Conservation (phyloP, 2,329 filamentous ascomycete species). For the Calonectria pseudoreteaudii region DNA sequence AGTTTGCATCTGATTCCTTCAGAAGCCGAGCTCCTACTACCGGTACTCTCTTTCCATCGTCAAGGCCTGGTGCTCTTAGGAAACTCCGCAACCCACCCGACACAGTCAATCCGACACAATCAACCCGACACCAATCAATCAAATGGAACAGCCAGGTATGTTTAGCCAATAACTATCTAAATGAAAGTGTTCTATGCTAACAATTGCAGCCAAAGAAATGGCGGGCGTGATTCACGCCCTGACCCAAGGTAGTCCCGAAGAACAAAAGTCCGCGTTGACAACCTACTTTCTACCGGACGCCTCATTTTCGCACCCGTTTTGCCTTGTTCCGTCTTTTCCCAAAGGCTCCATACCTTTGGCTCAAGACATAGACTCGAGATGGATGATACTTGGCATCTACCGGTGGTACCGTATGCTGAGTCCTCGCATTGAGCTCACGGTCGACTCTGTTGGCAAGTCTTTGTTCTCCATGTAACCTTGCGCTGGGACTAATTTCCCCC, state of each 20-base stretch:
- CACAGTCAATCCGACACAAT: neutral
- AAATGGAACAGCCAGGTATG: neutral
- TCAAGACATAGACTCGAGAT: conserved; percentile 69
- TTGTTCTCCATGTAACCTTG: accelerated
- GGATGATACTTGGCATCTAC: conserved; percentile 77
- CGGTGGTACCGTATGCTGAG: conserved; percentile 88
- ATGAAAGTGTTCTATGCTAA: neutral
- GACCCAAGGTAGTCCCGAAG: conserved; percentile 72
- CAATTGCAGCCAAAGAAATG: conserved; percentile 68
- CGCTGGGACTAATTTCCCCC: neutral
- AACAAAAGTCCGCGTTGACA: conserved; percentile 75
- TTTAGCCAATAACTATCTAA: too few relatives aligned
- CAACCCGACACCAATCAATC: too few relatives aligned
- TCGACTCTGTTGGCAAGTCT: conserved; percentile 68
- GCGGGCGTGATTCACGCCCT: conserved; percentile 74
- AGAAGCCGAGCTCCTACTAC: neutral
- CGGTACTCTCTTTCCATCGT: neutral
- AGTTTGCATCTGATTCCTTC: neutral
- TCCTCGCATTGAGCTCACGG: conserved; percentile 74
- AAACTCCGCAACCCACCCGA: neutral
- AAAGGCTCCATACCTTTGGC: conserved; percentile 56
- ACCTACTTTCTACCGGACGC: conserved; percentile 79
- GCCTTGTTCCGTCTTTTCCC: conserved; percentile 71
- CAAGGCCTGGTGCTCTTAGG: neutral
- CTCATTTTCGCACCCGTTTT: conserved; percentile 84